Base-by-base conservation (phyloP, 2,329 filamentous ascomycete genomes). In the Delphinella strobiligena region DNA sequence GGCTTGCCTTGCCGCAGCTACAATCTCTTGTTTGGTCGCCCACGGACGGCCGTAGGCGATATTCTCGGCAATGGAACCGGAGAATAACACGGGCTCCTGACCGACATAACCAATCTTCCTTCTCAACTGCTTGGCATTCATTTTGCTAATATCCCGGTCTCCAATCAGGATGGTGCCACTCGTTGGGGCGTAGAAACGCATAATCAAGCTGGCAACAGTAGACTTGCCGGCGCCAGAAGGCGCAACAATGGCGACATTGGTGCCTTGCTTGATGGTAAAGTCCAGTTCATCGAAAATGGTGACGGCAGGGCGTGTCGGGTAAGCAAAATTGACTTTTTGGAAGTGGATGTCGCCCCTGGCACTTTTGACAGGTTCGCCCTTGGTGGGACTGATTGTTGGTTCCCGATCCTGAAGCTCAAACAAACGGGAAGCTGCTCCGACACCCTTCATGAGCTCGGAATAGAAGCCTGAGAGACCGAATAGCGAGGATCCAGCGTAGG, bases 361-460 rank as follows among this genome's bases (percentile, higher is more conserved):
- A 17, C 86, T 93, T 40, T 68, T 72, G 19, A 98, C 87, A 44
- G 77, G 80, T 19, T 70, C 57, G 47, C 91, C 91, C 38, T 81
- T 78, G 0, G 93, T 98, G 15, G 88, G 78, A n/a, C 80, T 80
- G 45, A 96, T 93, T 2, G 78, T 81, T 0, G 88, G 83, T 43
- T 84, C 69, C 46, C 91, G 80, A 59, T 98, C 91, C 58, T 96
- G 88, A 4, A 98, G 73, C 56, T 98, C 91, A 54, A 98, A 98
- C 1, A 98, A 70, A 44, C 91, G 82, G 54, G 82, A 93, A n/a
- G 91, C 91, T 31, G 91, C 91, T 53, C 93, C 91, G 3, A 94
- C 89, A 31, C 93, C 93, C 61, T 98, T 98, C 91, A 98, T 98
- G 45, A 98, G 71, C 58, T 98, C 91, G 0, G 88, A 94, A 62